Conservation (phyloP, 2,329 filamentous ascomycete genomes). For the Botrytis cinerea region DNA sequence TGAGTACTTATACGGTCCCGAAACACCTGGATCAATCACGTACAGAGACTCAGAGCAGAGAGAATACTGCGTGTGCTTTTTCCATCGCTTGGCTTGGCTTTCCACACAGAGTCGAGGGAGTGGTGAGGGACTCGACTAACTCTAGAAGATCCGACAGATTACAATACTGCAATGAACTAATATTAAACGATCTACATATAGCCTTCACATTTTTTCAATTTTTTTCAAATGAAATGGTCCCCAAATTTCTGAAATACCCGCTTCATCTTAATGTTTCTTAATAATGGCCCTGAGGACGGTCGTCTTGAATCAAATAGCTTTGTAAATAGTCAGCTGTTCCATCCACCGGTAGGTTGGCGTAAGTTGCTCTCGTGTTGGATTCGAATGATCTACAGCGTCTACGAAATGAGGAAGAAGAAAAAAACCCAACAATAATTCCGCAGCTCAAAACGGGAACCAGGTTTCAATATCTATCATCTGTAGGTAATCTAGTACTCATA, state of each 20-base stretch:
- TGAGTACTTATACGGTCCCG: not conserved
- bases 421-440: slow-evolving; percentile 4
- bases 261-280: slow-evolving; percentile 10
- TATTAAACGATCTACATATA: slow-evolving; percentile 20
- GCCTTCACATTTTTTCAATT: slow-evolving; percentile 1
- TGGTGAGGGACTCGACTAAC: not conserved
- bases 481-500: not conserved
- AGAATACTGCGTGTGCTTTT: not conserved
- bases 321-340: slow-evolving; percentile 10
- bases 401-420: slow-evolving; percentile 4
- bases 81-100: slow-evolving; percentile 2
- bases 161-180: not conserved
- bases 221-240: slow-evolving; percentile 11
- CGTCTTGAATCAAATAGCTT: not conserved
- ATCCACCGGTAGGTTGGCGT: slow-evolving; percentile 11
- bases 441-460: slow-evolving; percentile 10
- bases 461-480: slow-evolving; percentile 1
- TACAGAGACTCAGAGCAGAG: not conserved
- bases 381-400: slow-evolving; percentile 20
- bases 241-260: slow-evolving; percentile 8
- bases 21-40: not conserved
- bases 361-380: slow-evolving; percentile 15
- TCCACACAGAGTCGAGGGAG: not conserved
- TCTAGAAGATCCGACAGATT: not conserved
- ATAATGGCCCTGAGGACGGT: not conserved